phyloP scores from a whole-genome alignment of 208 protist species.

The Leishmania martiniquensis region DNA sequence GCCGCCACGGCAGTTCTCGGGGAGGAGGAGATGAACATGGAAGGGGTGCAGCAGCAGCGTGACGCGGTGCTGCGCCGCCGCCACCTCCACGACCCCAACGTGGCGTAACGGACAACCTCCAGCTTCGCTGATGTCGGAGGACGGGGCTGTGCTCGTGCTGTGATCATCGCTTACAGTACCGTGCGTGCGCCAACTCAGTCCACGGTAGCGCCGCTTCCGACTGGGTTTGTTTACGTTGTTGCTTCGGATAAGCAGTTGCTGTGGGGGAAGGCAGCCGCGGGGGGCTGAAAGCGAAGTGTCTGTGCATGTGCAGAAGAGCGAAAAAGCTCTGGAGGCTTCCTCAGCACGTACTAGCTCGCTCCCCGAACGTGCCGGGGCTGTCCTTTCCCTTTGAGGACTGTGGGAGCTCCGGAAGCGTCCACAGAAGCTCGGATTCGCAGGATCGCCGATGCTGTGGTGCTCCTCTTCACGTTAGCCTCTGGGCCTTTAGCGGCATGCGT shows the following conservation, averaged over 20 bases:
- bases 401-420: neutral
- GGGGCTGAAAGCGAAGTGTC: no score
- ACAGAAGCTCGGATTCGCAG: neutral
- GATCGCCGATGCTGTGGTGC: neutral
- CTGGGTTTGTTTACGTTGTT: neutral
- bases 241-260: neutral
- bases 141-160: neutral
- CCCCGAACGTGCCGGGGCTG: neutral
- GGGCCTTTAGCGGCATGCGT: neutral
- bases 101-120: constrained; percentile 30
- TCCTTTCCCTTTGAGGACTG: neutral
- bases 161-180: neutral
- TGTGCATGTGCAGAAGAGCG: no score
- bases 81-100: constrained; percentile 66
- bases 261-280: neutral
- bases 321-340: no score
- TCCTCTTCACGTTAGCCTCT: neutral
- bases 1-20: constrained; percentile 67
- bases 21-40: constrained; percentile 80
- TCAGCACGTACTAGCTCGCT: neutral
- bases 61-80: constrained; percentile 85
- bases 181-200: neutral
- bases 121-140: neutral
- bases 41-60: constrained; percentile 75
- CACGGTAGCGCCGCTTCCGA: neutral